These are phyloP conservation scores for Eragrostis nindensis DNA, from an alignment of 176 grass and related monocot species.

Conservation along the genomic window DNA sequence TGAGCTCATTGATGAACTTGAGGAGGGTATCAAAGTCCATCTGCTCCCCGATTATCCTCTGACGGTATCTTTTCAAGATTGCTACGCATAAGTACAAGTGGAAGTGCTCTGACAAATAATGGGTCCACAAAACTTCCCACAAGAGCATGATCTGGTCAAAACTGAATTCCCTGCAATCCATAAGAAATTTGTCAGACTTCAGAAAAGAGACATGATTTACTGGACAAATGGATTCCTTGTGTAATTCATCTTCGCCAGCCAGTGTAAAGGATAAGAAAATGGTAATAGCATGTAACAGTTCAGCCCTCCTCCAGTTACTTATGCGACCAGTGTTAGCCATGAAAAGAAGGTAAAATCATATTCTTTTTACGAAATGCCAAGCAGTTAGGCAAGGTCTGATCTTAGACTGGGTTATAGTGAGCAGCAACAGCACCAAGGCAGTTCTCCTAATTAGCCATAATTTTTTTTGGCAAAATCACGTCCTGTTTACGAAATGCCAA, in stretches of 20 bases:
- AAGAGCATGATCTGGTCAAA: constrained; percentile 81
- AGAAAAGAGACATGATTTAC: background rate
- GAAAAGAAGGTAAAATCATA: background rate
- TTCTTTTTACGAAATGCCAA: background rate
- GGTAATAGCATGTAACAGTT: background rate
- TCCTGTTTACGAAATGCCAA: too few relatives aligned
- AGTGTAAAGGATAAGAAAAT: constrained; percentile 7
- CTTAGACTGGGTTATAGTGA: too few relatives aligned
- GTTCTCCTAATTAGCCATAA: too few relatives aligned
- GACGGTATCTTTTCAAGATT: constrained; percentile 75
- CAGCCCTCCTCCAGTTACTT: background rate
- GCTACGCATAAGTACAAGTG: constrained; percentile 93
- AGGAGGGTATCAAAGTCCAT: constrained; percentile 99
- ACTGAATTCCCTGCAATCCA: constrained; percentile 71
- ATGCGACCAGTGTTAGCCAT: background rate
- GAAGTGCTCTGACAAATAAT: constrained; percentile 93
- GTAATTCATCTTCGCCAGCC: background rate
- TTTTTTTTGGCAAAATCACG: too few relatives aligned
- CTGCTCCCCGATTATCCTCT: constrained; percentile 77
- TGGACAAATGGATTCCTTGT: background rate
- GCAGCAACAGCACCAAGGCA: too few relatives aligned
- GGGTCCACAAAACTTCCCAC: constrained; percentile 96
- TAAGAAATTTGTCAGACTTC: constrained; percentile 5
- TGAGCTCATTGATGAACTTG: constrained; percentile 99
- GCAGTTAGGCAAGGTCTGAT: background rate